Evolutionary conservation across 768 basidiomycete genomes (phyloP).

Genomic region (Lactarius hatsudake): DNA sequence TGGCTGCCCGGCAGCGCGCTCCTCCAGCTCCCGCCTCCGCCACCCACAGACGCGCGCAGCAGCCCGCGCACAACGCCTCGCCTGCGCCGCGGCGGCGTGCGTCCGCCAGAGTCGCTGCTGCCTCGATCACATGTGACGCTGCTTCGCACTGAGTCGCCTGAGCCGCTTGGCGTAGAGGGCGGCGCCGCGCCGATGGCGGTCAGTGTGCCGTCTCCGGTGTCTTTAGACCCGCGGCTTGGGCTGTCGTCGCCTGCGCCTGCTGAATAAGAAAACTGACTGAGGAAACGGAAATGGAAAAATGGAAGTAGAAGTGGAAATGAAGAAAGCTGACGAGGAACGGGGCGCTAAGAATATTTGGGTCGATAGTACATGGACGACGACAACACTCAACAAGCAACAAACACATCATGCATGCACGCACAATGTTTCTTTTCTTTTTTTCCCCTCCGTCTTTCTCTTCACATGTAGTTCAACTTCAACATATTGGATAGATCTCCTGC

Average conservation of each 20-base stretch:
- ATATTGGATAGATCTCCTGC: slow-evolving; percentile 13
- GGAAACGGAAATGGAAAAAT: no score
- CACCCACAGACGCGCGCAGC: slow-evolving; percentile 15
- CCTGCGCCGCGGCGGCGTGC: slow-evolving; percentile 63
- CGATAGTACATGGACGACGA: not conserved
- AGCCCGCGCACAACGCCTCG: slow-evolving; percentile 42
- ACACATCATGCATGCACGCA: not conserved
- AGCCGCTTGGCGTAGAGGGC: not conserved
- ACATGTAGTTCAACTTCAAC: not conserved
- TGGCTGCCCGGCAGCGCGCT: slow-evolving; percentile 18
- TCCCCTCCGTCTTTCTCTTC: not conserved
- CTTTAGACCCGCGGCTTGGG: not conserved
- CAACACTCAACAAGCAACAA: slow-evolving; percentile 1
- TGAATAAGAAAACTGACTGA: not conserved
- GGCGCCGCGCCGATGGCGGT: not conserved
- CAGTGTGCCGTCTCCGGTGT: not conserved
- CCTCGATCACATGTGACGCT: slow-evolving; percentile 34
- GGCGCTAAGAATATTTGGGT: not conserved
- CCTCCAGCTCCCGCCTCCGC: slow-evolving; percentile 15
- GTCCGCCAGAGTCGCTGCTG: slow-evolving; percentile 60
- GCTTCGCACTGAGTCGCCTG: slow-evolving; percentile 11
- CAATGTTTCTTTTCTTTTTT: not conserved
- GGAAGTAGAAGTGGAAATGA: not conserved
- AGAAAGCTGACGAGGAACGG: not conserved
- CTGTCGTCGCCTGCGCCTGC: not conserved